phyloP scores from a whole-genome alignment of 495 filamentous ascomycete genomes.

The Neurospora pannonica region DNA sequence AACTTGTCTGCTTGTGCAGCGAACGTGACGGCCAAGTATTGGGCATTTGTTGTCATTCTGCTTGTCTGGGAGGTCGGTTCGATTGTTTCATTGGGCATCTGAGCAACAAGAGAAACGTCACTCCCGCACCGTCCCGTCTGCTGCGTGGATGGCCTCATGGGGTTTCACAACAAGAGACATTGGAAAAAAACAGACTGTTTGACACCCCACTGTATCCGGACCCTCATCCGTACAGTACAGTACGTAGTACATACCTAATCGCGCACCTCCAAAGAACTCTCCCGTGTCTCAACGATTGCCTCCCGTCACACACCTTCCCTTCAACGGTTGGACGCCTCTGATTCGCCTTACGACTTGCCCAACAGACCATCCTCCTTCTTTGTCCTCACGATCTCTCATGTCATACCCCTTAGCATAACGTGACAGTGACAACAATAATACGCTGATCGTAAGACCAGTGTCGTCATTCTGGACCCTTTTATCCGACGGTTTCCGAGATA shows the following conservation, averaged over 20 bases:
- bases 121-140: background rate
- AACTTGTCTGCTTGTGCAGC: background rate
- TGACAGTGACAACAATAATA: background rate
- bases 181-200: background rate
- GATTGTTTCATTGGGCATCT: background rate
- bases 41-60: background rate
- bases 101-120: background rate
- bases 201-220: background rate
- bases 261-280: background rate
- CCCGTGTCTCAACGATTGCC: background rate
- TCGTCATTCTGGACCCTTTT: background rate
- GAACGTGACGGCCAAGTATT: background rate
- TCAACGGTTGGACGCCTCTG: background rate
- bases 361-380: background rate
- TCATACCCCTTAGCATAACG: background rate
- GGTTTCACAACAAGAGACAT: background rate
- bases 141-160: background rate
- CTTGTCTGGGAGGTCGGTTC: background rate
- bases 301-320: background rate
- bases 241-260: background rate
- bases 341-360: background rate
- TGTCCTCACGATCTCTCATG: background rate
- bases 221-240: background rate
- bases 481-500: background rate
- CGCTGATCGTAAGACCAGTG: background rate